These are phyloP conservation scores for Protomyces inundatus DNA, from an alignment of 1,139 yeast species.

Conservation along the genomic window DNA sequence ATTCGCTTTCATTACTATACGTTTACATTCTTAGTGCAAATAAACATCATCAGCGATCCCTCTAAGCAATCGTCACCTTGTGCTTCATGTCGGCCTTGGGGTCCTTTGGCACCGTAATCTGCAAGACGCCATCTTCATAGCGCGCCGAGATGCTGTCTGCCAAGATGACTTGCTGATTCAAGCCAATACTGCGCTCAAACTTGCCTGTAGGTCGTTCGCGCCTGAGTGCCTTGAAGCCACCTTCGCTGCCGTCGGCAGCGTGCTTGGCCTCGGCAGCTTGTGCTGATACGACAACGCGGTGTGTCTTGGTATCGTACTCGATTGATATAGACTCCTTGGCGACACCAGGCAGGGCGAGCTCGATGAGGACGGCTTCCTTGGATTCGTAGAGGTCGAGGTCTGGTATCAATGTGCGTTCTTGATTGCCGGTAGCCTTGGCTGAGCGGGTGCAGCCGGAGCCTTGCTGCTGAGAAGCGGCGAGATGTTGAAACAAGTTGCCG, in stretches of 20 bases:
- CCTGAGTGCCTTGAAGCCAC: conserved; percentile 6
- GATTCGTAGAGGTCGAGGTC: conserved; percentile 16
- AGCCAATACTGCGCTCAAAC: conserved; percentile 51
- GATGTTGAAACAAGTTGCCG: background rate
- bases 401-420: background rate
- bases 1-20: too few species aligned
- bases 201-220: conserved; percentile 35
- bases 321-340: conserved; percentile 9
- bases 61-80: conserved; percentile 21
- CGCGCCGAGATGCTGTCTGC: conserved; percentile 53
- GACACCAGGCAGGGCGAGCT: conserved; percentile 21
- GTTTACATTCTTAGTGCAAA: too few species aligned
- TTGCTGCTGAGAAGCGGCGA: background rate
- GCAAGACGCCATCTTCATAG: conserved; percentile 50
- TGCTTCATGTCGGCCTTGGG: conserved; percentile 29
- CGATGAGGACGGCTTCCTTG: conserved; percentile 1
- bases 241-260: background rate
- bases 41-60: background rate
- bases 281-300: conserved; percentile 2
- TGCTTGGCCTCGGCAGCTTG: background rate
- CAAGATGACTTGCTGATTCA: conserved; percentile 50
- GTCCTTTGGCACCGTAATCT: conserved; percentile 48
- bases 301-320: conserved; percentile 15
- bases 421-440: too few species aligned
- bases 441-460: too few species aligned